Percentiles rank a stretch among this genome's conserved stretches.
These are phyloP conservation scores for Nakazawaea siamensis DNA, from an alignment of 805 yeast genomes.

Conservation along the genomic window DNA sequence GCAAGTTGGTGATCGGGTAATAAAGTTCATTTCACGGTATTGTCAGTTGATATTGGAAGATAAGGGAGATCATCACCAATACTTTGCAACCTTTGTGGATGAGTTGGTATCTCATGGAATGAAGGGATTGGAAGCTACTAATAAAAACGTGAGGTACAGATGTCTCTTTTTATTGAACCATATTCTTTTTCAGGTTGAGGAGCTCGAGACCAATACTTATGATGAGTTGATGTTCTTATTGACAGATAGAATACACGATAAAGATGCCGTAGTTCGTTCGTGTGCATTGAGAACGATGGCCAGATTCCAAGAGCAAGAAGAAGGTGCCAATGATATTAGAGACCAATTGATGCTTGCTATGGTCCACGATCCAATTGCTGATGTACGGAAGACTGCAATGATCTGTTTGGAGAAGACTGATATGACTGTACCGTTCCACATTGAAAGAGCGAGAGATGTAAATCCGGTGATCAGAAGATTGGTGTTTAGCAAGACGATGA, in stretches of 20 bases:
- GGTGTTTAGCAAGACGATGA: slow-evolving; percentile 60
- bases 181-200: slow-evolving; percentile 63
- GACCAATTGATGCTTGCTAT: slow-evolving; percentile 41
- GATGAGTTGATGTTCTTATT: slow-evolving; percentile 54
- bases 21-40: slow-evolving; percentile 56
- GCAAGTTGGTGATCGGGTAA: slow-evolving; percentile 64
- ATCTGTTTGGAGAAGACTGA: slow-evolving; percentile 54
- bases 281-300: slow-evolving; percentile 79
- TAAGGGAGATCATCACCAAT: slow-evolving; percentile 16
- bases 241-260: slow-evolving; percentile 58
- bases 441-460: slow-evolving; percentile 79
- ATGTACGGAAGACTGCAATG: slow-evolving; percentile 81
- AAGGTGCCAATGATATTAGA: slow-evolving; percentile 28
- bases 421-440: slow-evolving; percentile 44
- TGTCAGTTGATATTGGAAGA: slow-evolving; percentile 39
- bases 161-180: slow-evolving; percentile 70
- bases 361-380: slow-evolving; percentile 77
- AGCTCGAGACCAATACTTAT: slow-evolving; percentile 66
- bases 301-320: slow-evolving; percentile 56
- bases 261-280: slow-evolving; percentile 70
- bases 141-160: slow-evolving; percentile 71
- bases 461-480: slow-evolving; percentile 65
- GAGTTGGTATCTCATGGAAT: slow-evolving; percentile 56
- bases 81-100: slow-evolving; percentile 48
- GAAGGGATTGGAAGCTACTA: slow-evolving; percentile 72